Base-by-base conservation (phyloP, 768 basidiomycete genomes). In the Agaricus bisporus region DNA sequence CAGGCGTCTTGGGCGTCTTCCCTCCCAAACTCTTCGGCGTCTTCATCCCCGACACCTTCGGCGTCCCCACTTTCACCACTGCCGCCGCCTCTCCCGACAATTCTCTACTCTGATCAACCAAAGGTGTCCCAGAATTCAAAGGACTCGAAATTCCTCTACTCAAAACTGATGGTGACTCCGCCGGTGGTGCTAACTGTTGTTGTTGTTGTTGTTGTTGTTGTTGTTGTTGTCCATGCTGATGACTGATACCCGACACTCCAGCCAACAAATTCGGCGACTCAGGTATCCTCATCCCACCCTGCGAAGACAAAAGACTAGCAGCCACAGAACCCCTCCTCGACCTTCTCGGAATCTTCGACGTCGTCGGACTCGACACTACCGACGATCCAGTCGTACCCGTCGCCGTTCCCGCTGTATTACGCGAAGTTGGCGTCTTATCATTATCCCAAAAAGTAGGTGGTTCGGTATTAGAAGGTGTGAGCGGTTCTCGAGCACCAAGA, bases 81-180 rank as follows among this genome's bases (percentile, higher is more conserved):
- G 32, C 11, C 32, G 32, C 11, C 32, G 4, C 22, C 22, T 22
- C 22, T 22, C 22, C 22, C 22, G 22, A 4, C 22, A 32, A 11
- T 32, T 7, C 32, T 32, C 32, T 32, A 32, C 32, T 32, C 32
- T 32, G 3, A 32, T 32, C 32, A 8, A 8, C 32, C 11, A 7
- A 11, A 32, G 32, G 32, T 32, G 32, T 32, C 7, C 32, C 32
- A 18, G 70, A 68, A 46, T 71, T 71, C 41, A 70, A 59, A n/a
- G 70, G 70, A 20, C 70, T 71, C 9, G 68, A 58, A 3, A 17
- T 22, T 12, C 57, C 59, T 45, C 64, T 65, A 20, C 54, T 32
- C 32, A 32, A 32, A 32, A 11, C 59, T 9, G 51, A 54, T 35
- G 48, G 49, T 4, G 55, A 10, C 3, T 7, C 11, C 7, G 10